Evolutionary conservation across 306 rosid genomes (phyloP), one percentile per base, ranked within the genome.

Genomic region (Fragaria iinumae): DNA sequence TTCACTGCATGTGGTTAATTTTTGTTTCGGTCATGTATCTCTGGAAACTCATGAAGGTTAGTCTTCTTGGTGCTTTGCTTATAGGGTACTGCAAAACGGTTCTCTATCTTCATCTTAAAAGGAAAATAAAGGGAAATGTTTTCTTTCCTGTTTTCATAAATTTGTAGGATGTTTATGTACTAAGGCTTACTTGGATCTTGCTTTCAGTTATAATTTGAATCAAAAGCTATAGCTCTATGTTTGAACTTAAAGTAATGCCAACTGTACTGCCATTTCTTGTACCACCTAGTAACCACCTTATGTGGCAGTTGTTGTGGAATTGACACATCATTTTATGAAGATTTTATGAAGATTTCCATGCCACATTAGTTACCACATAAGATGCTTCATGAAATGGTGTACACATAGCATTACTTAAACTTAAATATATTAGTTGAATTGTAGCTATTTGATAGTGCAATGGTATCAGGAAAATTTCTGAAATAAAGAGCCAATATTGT

Each of bases 1-100:
- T 84, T 85, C 57, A 67, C 27, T 74, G 47, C 75, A 17, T 36
- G 50, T 77, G 13, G 25, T 50, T 29, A 59, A 4, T 38, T 38
- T 43, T 29, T 48, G 56, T 67, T 21, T 6, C 34, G 17, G 29
- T 20, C 25, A 5, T 25, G 39, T 10, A 16, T 56, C 20, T 23
- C 34, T 48, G 12, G 12, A 39, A 53, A 43, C 49, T 74, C 44
- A 27, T 60, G 17, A 57, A 59, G 77, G 77, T 74, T 59, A 59
- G 77, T 57, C 20, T 57, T 41, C 23, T 38, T 14, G 69, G 5
- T 23, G 56, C 43, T 59, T 59, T 70, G 25, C 48, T 27, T 13
- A 23, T 16, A 21, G 73, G 43, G 3, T 32, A 36, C 69, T 29
- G 17, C 25, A 65, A 7, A 6, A 36, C 3, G 44, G 41, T 18